A percentile compares a stretch with the other conserved stretches of the same genome.
Conservation (phyloP, 2,329 filamentous ascomycete species). For the Neonectria magnoliae region DNA sequence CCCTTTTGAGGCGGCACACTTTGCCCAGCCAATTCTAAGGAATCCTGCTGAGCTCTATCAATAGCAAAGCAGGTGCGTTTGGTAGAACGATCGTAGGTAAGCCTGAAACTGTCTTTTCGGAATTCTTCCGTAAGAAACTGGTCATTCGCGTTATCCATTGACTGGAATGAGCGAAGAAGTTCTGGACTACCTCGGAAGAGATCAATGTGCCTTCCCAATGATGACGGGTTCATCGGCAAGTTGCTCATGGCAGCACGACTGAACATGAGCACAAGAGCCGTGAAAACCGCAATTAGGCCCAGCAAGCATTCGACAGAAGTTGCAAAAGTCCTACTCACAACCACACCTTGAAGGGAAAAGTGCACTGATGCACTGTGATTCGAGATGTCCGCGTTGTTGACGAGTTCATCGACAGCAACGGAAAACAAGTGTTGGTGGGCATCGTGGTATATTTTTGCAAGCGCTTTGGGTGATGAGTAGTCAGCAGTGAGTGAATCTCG, state of each 20-base stretch:
- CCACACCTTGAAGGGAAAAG: slow-evolving; percentile 39
- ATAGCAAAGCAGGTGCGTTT: neutral
- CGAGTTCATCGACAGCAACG: slow-evolving; percentile 27
- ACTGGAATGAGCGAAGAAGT: slow-evolving; percentile 4
- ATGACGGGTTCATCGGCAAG: slow-evolving; percentile 40
- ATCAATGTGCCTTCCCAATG: slow-evolving; percentile 33
- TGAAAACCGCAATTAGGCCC: slow-evolving; percentile 31
- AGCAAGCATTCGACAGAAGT: slow-evolving; percentile 44
- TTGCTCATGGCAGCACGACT: slow-evolving; percentile 19
- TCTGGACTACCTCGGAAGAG: slow-evolving; percentile 33
- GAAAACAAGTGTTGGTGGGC: slow-evolving; percentile 49
- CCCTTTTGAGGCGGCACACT: slow-evolving; percentile 16
- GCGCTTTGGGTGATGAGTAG: slow-evolving; percentile 10
- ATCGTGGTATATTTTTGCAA: slow-evolving; percentile 31
- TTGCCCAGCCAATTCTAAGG: neutral
- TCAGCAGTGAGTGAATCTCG: neutral
- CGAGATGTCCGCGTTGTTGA: slow-evolving; percentile 16
- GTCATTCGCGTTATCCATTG: slow-evolving; percentile 28
- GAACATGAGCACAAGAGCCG: slow-evolving; percentile 27
- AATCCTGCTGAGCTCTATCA: neutral
- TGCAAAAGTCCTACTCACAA: slow-evolving; percentile 48
- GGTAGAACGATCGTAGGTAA: neutral
- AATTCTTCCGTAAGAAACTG: slow-evolving; percentile 13
- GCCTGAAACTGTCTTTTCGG: slow-evolving; percentile 25
- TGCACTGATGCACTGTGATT: slow-evolving; percentile 26